Conservation (phyloP, 345 rosid species). For the Syzygium oleosum region DNA sequence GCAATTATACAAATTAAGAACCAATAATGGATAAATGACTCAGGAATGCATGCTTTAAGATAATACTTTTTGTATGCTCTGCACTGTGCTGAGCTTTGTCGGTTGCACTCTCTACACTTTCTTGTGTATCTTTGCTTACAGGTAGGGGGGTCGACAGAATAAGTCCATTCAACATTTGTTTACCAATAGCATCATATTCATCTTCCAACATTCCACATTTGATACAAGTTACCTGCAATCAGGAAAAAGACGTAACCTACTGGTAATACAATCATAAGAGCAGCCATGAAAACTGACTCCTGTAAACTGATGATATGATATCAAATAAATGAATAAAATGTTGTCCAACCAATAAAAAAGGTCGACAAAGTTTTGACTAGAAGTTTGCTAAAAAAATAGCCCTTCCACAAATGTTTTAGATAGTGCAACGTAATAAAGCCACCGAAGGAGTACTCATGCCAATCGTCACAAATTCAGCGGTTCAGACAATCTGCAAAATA, state of each 20-base stretch:
- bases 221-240: conserved; percentile 60
- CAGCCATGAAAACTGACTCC: neutral
- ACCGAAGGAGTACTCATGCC: neutral
- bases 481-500: neutral
- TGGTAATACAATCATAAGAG: no score
- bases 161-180: neutral
- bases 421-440: neutral
- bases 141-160: conserved; percentile 14
- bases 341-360: neutral
- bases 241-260: neutral
- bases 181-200: conserved; percentile 40
- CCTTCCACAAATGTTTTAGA: neutral
- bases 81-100: neutral
- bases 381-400: neutral
- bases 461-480: neutral
- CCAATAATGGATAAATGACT: neutral
- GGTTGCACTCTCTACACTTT: conserved; percentile 14
- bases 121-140: conserved; percentile 37
- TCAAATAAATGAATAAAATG: neutral
- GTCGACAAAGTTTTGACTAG: neutral
- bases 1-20: neutral
- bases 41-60: neutral
- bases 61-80: neutral
- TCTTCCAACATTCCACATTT: conserved; percentile 79
- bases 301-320: neutral